Base-by-base conservation (phyloP, 1,139 yeast species). In the Sugiyamaella pinicola region DNA sequence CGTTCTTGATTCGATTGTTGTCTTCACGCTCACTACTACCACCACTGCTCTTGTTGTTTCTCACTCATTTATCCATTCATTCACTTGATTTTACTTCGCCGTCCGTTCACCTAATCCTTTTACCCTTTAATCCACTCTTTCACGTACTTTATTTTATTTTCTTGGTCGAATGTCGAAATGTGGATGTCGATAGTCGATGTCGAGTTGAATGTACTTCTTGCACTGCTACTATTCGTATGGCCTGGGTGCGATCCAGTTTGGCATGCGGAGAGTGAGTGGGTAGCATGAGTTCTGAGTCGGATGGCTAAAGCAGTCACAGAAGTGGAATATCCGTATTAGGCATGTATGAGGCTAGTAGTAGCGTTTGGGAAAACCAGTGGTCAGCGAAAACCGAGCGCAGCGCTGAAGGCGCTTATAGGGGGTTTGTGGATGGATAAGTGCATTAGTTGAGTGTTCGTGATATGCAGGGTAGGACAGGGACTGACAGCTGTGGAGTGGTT, bases 171-270 rank as follows among this genome's bases (percentile, higher is more conserved):
- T 38, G 43, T 46, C 49, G 49, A 46, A 28, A 37, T 37, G 26
- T 34, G 28, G 10, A 38, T 46, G 49, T 46, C 49, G 49, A 46
- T 43, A 46, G 42, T 46, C 49, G 49, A 46, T 46, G 49, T 46
- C 49, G 49, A 45, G 31, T 40, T 26, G 44, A 39, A 46, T 19
- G 43, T 46, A 43, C 42, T 26, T 26, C 31, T 26, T 26, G 17
- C 47, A 33, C 39, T 21, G 39, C 33, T 43, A 21, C 21, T 43
- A 33, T 24, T 43, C 39, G 21, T 33, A 21, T 43, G 38, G 19
- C 19, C 22, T 29, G 10, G 21, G 46, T 28, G 46, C 13, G 15
- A 10, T 42, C 24, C 46, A 42, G 37, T 43, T 43, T 22, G 47
- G 33, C 47, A 33, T 37, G 37, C 40, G 13, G 47, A 43, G 47